Base-by-base conservation (phyloP, 1,284 basidiomycete genomes). In the Boletus hoseneyae region DNA sequence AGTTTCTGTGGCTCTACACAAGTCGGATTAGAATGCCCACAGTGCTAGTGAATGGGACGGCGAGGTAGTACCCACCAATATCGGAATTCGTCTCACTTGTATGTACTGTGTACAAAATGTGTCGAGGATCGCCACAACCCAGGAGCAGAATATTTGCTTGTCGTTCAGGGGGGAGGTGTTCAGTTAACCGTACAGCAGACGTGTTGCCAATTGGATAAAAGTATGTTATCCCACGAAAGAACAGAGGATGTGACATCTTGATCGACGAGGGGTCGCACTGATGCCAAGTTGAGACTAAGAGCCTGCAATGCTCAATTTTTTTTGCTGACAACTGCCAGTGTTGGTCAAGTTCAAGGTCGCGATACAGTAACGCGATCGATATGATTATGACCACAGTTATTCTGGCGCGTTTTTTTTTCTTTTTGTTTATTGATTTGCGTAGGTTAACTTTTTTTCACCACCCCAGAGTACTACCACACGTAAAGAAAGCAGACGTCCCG, bases 191-290 rank as follows among this genome's bases (percentile, higher is more conserved):
- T 4, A 75, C 61, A 6, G 81, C 72, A 11, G 79, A 66, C 0
- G 79, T 80, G 54, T 82, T 83, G 19, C 81, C 80, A 36, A 81
- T 67, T 0, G 80, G 73, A 61, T 80, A 82, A 66, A 80, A 81
- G 47, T 71, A 78, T 2, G 58, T 63, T 13, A 67, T 7, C 29
- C 63, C 60, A 16, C 42, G 62, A 42, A 62, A 65, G 35, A 61
- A 52, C 6, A 62, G 49, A 25, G 69, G 63, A 40, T 69, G 67
- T 1, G 74, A 67, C 74, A 76, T 76, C 45, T 52, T 25, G n/a
- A n/a, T n/a, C n/a, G n/a, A n/a, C n/a, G n/a, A n/a, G n/a, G n/a
- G n/a, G n/a, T n/a, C n/a, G n/a, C n/a, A n/a, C n/a, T n/a, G n/a
- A n/a, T n/a, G n/a, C n/a, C n/a, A n/a, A n/a, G n/a, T n/a, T n/a